Evolutionary conservation across 2,329 filamentous ascomycete genomes (phyloP).

Genomic region (Parascedosporium putredinis): DNA sequence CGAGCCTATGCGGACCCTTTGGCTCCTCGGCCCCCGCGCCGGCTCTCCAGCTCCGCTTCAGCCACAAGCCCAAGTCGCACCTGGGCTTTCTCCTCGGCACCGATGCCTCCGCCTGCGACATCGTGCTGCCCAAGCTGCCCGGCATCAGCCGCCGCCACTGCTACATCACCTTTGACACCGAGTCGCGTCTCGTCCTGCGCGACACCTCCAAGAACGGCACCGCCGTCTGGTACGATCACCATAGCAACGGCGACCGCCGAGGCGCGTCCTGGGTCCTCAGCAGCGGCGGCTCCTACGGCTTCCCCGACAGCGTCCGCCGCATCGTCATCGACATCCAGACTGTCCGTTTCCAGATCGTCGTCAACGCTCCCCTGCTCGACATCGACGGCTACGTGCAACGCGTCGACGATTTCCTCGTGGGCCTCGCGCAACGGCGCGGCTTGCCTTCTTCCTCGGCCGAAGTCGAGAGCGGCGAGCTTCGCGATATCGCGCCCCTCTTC

Average conservation of each 20-base stretch:
- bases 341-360: conserved; percentile 26
- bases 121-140: conserved; percentile 23
- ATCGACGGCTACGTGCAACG: conserved; percentile 21
- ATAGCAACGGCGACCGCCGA: conserved; percentile 25
- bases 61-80: conserved; percentile 21
- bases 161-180: conserved; percentile 26
- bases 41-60: conserved; percentile 26
- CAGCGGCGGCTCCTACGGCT: conserved; percentile 21
- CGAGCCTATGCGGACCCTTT: conserved; percentile 16
- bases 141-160: conserved; percentile 27
- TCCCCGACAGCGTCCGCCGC: conserved; percentile 22
- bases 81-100: conserved; percentile 28
- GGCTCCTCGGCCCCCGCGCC: conserved; percentile 7
- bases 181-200: conserved; percentile 25
- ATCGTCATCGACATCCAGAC: conserved; percentile 29
- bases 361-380: conserved; percentile 24
- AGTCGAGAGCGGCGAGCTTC: conserved; percentile 18
- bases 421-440: conserved; percentile 11
- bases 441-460: too few relatives aligned
- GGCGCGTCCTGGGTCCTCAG: conserved; percentile 26
- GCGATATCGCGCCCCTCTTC: conserved; percentile 1
- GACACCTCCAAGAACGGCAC: conserved; percentile 28
- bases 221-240: conserved; percentile 31
- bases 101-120: conserved; percentile 24
- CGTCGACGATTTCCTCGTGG: conserved; percentile 22